These are phyloP conservation scores for Alternaria sp. DNA, from an alignment of 2,329 filamentous ascomycete genomes.

Conservation along the genomic window DNA sequence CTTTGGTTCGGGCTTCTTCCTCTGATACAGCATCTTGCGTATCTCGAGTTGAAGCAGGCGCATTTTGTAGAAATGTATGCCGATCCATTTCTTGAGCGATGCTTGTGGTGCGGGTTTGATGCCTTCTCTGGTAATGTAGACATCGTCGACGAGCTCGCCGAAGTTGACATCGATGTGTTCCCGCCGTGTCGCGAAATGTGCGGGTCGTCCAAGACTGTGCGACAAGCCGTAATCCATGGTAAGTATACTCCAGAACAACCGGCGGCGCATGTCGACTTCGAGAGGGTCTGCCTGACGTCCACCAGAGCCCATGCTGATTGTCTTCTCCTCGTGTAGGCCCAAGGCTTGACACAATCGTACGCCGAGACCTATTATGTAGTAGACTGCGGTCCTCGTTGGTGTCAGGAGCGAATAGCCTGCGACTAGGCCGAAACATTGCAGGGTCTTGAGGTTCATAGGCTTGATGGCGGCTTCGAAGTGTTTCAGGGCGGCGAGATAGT, in stretches of 20 bases:
- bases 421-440: conserved; percentile 88
- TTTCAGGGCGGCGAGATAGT: conserved; percentile 87
- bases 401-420: conserved; percentile 92
- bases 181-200: conserved; percentile 79
- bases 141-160: conserved; percentile 81
- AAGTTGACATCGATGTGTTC: conserved; percentile 87
- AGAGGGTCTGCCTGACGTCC: conserved; percentile 70
- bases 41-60: conserved; percentile 87
- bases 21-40: conserved; percentile 81
- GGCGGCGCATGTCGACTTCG: conserved; percentile 86
- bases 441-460: conserved; percentile 86
- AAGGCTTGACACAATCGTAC: conserved; percentile 88
- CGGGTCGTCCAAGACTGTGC: conserved; percentile 85
- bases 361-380: conserved; percentile 89
- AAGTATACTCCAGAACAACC: conserved; percentile 85
- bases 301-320: conserved; percentile 69
- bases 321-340: conserved; percentile 86
- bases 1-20: conserved; percentile 76
- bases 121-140: conserved; percentile 78
- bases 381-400: conserved; percentile 88
- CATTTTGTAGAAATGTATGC: conserved; percentile 95
- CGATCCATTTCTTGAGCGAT: conserved; percentile 83
- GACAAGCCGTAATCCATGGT: conserved; percentile 90
- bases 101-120: conserved; percentile 72
- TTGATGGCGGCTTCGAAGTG: conserved; percentile 82